These are phyloP conservation scores for Adansonia rubrostipa DNA, from an alignment of 441 rosid species.

Conservation along the genomic window DNA sequence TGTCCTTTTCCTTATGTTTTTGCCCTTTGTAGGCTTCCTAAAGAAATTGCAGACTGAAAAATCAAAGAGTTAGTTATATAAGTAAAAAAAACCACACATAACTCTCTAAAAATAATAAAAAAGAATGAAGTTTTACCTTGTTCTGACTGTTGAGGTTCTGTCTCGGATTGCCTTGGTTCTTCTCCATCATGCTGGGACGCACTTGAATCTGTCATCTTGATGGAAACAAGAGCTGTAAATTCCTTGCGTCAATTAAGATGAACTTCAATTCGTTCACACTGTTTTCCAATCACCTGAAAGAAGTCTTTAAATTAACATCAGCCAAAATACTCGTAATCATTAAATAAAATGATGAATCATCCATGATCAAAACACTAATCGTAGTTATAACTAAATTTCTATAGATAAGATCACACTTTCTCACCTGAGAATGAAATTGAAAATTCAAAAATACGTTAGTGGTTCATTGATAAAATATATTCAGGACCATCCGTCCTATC, in stretches of 20 bases:
- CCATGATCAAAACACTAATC: not conserved
- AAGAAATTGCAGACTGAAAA: conserved; percentile 11
- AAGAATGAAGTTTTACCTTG: conserved; percentile 36
- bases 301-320: not conserved
- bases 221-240: not conserved
- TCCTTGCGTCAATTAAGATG: not conserved
- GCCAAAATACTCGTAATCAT: not conserved
- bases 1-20: conserved; percentile 5
- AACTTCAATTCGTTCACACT: not conserved
- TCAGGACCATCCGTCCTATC: no score
- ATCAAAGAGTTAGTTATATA: not conserved
- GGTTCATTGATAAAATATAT: no score
- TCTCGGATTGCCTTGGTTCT: conserved; percentile 28
- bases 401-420: not conserved
- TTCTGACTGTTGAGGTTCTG: conserved; percentile 42
- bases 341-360: not conserved
- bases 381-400: not conserved
- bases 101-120: not conserved
- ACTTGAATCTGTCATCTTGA: conserved; percentile 52
- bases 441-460: no score
- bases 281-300: not conserved
- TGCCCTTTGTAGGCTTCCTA: not conserved
- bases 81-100: not conserved
- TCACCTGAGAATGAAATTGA: not conserved
- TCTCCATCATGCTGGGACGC: conserved; percentile 37